Conservation (phyloP, 176 grass and related monocot genomes). For the Aechmea fasciata region DNA sequence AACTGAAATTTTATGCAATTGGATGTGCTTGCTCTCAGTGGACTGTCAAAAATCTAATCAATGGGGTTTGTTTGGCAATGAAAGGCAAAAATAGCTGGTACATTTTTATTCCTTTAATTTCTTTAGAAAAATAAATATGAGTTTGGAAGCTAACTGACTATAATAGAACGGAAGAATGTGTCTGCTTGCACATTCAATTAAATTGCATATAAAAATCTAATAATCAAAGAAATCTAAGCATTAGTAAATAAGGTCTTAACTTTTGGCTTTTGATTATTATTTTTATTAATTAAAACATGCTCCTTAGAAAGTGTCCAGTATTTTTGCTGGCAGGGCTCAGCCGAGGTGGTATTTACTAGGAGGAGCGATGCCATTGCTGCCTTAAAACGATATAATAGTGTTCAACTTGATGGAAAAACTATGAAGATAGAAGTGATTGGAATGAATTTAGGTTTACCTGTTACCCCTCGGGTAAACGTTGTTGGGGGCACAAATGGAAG, state of each 20-base stretch:
- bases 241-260: background rate
- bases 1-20: no score
- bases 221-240: no score
- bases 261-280: background rate
- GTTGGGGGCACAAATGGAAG: conserved; percentile 49
- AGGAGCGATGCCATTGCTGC: conserved; percentile 72
- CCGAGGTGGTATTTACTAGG: conserved; percentile 80
- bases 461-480: conserved; percentile 48
- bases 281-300: background rate
- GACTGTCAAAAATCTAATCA: no score
- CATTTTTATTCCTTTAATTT: no score
- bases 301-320: conserved; percentile 15
- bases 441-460: conserved; percentile 42
- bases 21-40: no score
- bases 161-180: no score
- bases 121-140: no score
- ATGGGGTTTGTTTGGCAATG: no score
- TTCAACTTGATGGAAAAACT: conserved; percentile 81
- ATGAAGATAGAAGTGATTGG: conserved; percentile 96
- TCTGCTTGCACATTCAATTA: no score
- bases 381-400: conserved; percentile 88
- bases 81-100: no score
- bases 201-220: no score
- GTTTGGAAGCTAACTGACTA: no score
- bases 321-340: conserved; percentile 62